A percentile compares a stretch with the other conserved stretches of the same genome.
Evolutionary conservation across 2,329 filamentous ascomycete genomes (phyloP).

Genomic region (Alternaria longipes): DNA sequence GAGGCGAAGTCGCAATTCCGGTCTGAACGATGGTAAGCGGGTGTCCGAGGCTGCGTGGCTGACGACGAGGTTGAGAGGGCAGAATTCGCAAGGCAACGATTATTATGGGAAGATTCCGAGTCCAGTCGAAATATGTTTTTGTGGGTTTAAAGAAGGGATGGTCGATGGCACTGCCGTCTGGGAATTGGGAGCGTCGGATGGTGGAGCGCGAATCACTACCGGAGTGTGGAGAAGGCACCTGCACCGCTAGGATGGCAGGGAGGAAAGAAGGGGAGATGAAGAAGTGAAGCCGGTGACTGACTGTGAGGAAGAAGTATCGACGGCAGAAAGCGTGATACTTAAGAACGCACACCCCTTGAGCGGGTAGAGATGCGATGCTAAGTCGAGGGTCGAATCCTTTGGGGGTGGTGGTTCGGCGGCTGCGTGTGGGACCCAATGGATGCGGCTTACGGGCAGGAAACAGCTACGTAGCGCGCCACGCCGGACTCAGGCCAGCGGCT

Average conservation of each 20-base stretch:
- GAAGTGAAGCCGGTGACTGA: constrained; percentile 44
- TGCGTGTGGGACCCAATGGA: constrained; percentile 43
- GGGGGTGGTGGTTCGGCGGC: constrained; percentile 37
- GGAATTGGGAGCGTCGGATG: constrained; percentile 19
- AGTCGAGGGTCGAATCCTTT: constrained; percentile 30
- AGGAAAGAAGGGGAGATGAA: constrained; percentile 33
- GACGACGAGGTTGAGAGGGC: constrained; percentile 38
- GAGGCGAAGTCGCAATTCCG: constrained; percentile 39
- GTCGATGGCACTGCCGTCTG: constrained; percentile 42
- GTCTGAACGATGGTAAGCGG: constrained; percentile 49
- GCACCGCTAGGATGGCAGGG: constrained; percentile 44
- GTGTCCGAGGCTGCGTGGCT: constrained; percentile 46
- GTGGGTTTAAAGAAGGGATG: constrained; percentile 24
- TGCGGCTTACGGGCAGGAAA: constrained; percentile 21
- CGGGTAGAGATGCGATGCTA: constrained; percentile 26
- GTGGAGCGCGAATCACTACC: constrained; percentile 37
- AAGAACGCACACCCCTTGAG: constrained; percentile 30
- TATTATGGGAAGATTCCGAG: constrained; percentile 42
- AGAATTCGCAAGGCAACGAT: constrained; percentile 27
- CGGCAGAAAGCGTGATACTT: constrained; percentile 46
- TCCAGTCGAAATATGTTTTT: constrained; percentile 24
- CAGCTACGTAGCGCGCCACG: constrained; percentile 44
- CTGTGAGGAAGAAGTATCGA: constrained; percentile 33
- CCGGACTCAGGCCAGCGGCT: constrained; percentile 40
- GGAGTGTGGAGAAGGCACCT: constrained; percentile 36